Conservation (phyloP, 371 early-diverging fungal genomes). For the Syncephalastrum monosporum region DNA sequence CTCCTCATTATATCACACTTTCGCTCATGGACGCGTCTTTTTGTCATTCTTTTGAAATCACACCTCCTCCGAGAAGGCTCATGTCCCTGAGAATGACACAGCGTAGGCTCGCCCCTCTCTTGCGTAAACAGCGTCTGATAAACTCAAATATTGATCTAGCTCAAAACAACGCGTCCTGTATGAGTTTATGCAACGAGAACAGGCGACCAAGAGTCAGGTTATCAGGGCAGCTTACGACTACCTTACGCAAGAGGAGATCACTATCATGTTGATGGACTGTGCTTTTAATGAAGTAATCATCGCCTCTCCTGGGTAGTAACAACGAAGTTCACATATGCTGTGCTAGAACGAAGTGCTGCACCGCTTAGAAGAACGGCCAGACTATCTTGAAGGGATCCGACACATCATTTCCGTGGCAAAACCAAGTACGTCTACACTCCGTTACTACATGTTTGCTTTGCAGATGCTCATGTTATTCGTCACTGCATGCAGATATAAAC, state of each 20-base stretch:
- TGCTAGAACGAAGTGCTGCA: slow-evolving; percentile 64
- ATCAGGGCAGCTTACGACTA: slow-evolving; percentile 70
- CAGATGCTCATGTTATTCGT: no score
- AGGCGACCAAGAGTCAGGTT: slow-evolving; percentile 26
- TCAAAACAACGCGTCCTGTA: background rate
- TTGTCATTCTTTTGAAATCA: no score
- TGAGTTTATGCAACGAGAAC: slow-evolving; percentile 6
- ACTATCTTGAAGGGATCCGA: slow-evolving; percentile 67
- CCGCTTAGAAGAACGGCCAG: slow-evolving; percentile 67
- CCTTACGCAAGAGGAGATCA: slow-evolving; percentile 74
- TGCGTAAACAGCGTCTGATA: no score
- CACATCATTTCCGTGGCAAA: slow-evolving; percentile 36
- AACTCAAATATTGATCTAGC: no score
- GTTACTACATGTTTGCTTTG: no score
- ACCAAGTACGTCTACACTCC: background rate
- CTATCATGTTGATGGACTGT: slow-evolving; percentile 73
- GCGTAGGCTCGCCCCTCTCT: no score
- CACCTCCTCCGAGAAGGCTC: no score
- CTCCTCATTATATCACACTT: no score
- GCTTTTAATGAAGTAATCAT: slow-evolving; percentile 66
- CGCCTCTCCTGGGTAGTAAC: no score
- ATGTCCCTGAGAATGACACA: no score
- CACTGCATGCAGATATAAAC: no score
- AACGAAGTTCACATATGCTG: background rate
- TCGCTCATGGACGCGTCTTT: no score